Conservation (phyloP, 768 basidiomycete species). For the Agrocybe praecox region DNA sequence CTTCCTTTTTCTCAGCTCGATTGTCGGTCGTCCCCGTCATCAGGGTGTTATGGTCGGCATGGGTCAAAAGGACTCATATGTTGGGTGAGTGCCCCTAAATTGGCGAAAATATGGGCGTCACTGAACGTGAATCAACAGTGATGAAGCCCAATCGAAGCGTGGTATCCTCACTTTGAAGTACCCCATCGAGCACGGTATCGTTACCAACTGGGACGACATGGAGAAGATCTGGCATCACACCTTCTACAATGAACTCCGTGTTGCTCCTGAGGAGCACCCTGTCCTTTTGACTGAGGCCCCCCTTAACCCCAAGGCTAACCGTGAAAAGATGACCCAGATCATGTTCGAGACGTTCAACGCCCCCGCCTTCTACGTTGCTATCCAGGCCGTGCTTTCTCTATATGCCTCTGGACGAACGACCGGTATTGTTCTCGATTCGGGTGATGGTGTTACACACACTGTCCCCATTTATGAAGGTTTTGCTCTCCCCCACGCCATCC, state of each 20-base stretch:
- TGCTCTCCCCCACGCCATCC: constrained; percentile 90
- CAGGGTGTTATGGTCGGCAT: constrained; percentile 97
- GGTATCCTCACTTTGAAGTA: constrained; percentile 94
- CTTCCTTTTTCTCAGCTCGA: constrained; percentile 57
- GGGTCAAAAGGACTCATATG: constrained; percentile 96
- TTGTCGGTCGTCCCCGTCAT: constrained; percentile 94
- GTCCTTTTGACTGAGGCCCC: constrained; percentile 93
- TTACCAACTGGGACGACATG: constrained; percentile 99
- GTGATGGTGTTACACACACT: constrained; percentile 95
- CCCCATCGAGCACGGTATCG: constrained; percentile 92
- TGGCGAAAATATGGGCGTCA: not conserved
- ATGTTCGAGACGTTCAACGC: constrained; percentile 97
- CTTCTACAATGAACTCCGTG: constrained; percentile 94
- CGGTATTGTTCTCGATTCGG: constrained; percentile 93
- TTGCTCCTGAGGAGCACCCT: constrained; percentile 92
- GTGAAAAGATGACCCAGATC: constrained; percentile 95
- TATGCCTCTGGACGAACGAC: constrained; percentile 98
- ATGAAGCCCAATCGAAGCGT: constrained; percentile 56
- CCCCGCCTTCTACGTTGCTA: constrained; percentile 90
- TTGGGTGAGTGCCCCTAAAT: constrained; percentile 60
- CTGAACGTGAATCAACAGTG: constrained; percentile 17
- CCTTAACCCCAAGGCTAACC: constrained; percentile 90
- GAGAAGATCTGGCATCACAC: constrained; percentile 99
- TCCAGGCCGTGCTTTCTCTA: constrained; percentile 89
- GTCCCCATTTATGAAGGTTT: constrained; percentile 98